These are phyloP conservation scores for Zygnema circumcarinatum DNA, from an alignment of 139 green algal genomes.

Conservation along the genomic window DNA sequence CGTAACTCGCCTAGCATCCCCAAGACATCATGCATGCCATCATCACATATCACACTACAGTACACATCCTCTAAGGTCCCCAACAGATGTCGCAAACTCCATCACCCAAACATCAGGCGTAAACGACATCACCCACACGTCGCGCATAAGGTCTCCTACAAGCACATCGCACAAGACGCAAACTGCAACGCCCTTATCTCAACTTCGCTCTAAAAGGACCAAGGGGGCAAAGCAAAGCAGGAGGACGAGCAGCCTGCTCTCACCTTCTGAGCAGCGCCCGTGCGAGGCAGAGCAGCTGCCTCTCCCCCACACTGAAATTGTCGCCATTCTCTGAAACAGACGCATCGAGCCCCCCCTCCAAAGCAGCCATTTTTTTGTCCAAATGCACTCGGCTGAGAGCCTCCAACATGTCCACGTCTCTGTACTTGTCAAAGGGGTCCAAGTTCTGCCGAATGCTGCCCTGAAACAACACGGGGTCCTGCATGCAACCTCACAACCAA, in stretches of 20 bases:
- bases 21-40: too few species aligned
- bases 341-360: constrained; percentile 48
- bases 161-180: too few species aligned
- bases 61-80: too few species aligned
- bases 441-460: constrained; percentile 91
- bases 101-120: too few species aligned
- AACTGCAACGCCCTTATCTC: background rate
- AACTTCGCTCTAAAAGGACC: background rate
- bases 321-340: constrained; percentile 81
- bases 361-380: constrained; percentile 26
- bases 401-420: constrained; percentile 69
- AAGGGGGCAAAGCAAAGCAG: background rate
- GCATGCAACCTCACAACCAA: constrained; percentile 30
- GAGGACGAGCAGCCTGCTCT: background rate
- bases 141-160: too few species aligned
- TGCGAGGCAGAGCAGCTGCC: constrained; percentile 91
- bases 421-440: constrained; percentile 81
- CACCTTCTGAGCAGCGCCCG: constrained; percentile 80
- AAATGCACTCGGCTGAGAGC: constrained; percentile 58
- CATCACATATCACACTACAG: too few species aligned
- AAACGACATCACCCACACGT: too few species aligned
- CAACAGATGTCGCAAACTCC: too few species aligned
- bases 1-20: too few species aligned
- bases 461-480: constrained; percentile 93
- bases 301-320: constrained; percentile 89